Evolutionary conservation across 2,329 filamentous ascomycete species (phyloP).

Genomic region (Fusarium sp.): DNA sequence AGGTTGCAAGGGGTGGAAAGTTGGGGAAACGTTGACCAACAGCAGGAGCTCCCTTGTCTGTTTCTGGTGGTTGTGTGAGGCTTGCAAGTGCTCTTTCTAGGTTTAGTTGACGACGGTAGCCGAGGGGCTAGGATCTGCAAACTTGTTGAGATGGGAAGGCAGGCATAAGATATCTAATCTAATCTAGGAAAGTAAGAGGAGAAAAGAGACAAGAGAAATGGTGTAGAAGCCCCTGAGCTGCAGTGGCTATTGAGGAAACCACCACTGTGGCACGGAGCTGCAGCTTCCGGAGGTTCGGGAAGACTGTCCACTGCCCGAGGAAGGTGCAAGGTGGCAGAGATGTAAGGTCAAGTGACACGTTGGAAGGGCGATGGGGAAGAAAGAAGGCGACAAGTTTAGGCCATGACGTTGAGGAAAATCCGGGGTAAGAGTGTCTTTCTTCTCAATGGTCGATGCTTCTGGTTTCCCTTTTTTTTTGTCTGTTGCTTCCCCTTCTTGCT

Average conservation of each 20-base stretch:
- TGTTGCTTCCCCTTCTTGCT: background rate
- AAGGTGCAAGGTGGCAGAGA: background rate
- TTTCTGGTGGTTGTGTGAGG: slow-evolving; percentile 21
- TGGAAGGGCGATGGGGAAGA: slow-evolving; percentile 13
- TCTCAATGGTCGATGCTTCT: slow-evolving; percentile 25
- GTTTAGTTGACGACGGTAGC: slow-evolving; percentile 15
- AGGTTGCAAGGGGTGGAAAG: slow-evolving; percentile 28
- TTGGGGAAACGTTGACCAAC: slow-evolving; percentile 36
- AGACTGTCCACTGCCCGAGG: background rate
- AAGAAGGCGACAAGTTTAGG: slow-evolving; percentile 1
- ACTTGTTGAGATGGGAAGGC: slow-evolving; percentile 24
- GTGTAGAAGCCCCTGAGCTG: slow-evolving; percentile 1
- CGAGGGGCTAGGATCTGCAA: slow-evolving; percentile 27
- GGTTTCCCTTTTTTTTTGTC: slow-evolving; percentile 1
- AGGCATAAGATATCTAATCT: slow-evolving; percentile 26
- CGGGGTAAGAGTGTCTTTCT: slow-evolving; percentile 37
- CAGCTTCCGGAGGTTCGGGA: slow-evolving; percentile 28
- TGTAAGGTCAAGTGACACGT: slow-evolving; percentile 22
- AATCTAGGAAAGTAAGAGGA: slow-evolving; percentile 34
- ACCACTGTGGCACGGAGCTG: slow-evolving; percentile 20
- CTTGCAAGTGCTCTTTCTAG: slow-evolving; percentile 29
- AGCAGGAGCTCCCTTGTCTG: slow-evolving; percentile 12
- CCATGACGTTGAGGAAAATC: slow-evolving; percentile 43
- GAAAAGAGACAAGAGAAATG: slow-evolving; percentile 12
- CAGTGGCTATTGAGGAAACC: background rate